Conservation (phyloP, 345 rosid species). For the Eucalyptus regnans region DNA sequence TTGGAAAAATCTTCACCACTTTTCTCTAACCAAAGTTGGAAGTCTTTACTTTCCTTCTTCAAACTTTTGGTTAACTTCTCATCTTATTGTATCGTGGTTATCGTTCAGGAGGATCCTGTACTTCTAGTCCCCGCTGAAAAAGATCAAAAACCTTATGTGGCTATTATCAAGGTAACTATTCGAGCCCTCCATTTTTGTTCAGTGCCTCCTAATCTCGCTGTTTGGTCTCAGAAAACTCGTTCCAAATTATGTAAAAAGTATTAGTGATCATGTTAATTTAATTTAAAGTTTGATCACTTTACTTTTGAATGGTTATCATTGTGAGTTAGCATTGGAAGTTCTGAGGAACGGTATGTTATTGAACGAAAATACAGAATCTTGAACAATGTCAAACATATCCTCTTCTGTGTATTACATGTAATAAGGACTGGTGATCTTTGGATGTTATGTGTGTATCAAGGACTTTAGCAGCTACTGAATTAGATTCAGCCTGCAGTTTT, state of each 20-base stretch:
- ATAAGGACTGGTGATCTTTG: neutral
- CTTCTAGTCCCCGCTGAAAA: conserved; percentile 79
- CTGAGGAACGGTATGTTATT: neutral
- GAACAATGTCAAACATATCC: neutral
- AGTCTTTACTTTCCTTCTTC: neutral
- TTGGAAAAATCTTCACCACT: neutral
- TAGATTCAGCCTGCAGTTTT: neutral
- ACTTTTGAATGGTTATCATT: neutral
- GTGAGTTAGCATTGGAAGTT: neutral
- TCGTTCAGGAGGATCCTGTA: conserved; percentile 85
- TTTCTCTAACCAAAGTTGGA: neutral
- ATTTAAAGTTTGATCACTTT: neutral
- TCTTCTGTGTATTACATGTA: neutral
- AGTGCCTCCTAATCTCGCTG: neutral
- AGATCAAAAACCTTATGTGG: conserved; percentile 87
- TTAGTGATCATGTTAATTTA: neutral
- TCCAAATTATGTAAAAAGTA: neutral
- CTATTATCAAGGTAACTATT: conserved; percentile 78
- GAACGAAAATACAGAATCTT: neutral
- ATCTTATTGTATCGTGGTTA: neutral
- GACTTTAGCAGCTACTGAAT: neutral
- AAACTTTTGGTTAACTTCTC: neutral
- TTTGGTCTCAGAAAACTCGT: neutral
- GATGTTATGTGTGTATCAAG: neutral
- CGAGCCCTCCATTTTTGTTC: neutral